phyloP scores from a whole-genome alignment of 805 yeast genomes.

The Barnettozyma pratensis region DNA sequence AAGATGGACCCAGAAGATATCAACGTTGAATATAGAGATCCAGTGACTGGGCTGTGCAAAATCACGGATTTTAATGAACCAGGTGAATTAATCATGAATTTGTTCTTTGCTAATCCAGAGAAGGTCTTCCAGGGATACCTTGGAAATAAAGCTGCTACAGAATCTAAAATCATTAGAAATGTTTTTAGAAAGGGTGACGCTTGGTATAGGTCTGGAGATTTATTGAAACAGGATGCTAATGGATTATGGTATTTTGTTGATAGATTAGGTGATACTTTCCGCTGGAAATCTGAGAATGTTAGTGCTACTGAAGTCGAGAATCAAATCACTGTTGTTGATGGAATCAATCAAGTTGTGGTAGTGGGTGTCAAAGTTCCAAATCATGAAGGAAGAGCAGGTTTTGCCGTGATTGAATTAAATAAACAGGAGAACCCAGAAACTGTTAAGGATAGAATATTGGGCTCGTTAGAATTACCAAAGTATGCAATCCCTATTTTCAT shows the following conservation, averaged over 20 bases:
- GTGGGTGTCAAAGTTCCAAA: conserved; percentile 82
- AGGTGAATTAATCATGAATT: conserved; percentile 82
- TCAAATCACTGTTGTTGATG: conserved; percentile 38
- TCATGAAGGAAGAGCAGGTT: conserved; percentile 95
- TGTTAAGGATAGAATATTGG: conserved; percentile 36
- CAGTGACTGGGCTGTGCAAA: conserved; percentile 56
- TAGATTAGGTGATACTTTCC: conserved; percentile 88
- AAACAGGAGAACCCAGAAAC: conserved; percentile 23
- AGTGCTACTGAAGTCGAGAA: conserved; percentile 91
- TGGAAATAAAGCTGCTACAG: conserved; percentile 74
- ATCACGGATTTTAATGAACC: conserved; percentile 57
- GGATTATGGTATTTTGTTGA: conserved; percentile 81
- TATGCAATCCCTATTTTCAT: conserved; percentile 84
- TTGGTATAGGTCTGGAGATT: conserved; percentile 85
- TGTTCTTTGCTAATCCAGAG: conserved; percentile 61
- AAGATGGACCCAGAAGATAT: conserved; percentile 81
- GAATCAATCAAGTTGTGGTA: conserved; percentile 66
- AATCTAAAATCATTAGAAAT: conserved; percentile 64
- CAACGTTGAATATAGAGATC: conserved; percentile 62
- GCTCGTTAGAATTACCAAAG: conserved; percentile 54
- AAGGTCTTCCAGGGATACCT: conserved; percentile 85
- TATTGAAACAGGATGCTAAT: conserved; percentile 61
- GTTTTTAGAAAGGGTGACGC: conserved; percentile 87
- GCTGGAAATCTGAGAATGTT: conserved; percentile 97
- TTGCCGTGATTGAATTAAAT: conserved; percentile 63